These are phyloP conservation scores for Hibiscus syriacus DNA, from an alignment of 345 rosid genomes.

Conservation along the genomic window DNA sequence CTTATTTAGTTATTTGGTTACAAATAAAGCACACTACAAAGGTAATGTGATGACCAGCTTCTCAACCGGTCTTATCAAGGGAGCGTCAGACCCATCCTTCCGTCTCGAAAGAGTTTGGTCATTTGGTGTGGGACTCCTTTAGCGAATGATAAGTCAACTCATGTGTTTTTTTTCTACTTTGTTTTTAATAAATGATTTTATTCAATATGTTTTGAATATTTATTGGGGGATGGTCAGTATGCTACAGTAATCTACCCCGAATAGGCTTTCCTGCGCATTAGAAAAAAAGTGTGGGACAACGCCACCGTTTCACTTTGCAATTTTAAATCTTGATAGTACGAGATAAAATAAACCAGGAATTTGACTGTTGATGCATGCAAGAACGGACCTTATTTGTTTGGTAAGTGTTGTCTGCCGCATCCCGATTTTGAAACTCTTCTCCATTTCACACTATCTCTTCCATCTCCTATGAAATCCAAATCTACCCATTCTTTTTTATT, in stretches of 20 bases:
- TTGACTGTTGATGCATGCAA: neutral
- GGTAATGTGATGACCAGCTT: no score
- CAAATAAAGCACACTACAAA: no score
- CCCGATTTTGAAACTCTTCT: slow-evolving; percentile 33
- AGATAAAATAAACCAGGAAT: neutral
- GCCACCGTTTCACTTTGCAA: neutral
- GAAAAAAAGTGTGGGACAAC: neutral
- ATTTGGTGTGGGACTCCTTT: slow-evolving; percentile 6
- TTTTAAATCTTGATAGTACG: neutral
- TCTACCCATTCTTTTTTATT: neutral
- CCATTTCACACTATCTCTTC: slow-evolving; percentile 2
- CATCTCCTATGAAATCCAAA: slow-evolving; percentile 21
- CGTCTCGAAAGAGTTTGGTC: neutral
- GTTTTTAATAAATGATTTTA: neutral
- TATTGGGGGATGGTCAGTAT: no score
- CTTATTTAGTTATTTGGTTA: no score
- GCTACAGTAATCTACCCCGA: no score
- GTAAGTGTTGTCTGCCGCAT: slow-evolving; percentile 58
- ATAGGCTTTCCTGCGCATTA: no score
- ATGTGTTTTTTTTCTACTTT: neutral
- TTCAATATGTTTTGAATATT: neutral
- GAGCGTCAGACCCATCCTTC: no score
- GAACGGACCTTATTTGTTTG: slow-evolving; percentile 30
- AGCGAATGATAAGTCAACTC: slow-evolving; percentile 10
- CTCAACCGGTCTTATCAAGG: no score